Percentiles rank a stretch among this genome's conserved stretches.
These are phyloP conservation scores for Penicillium bialowiezense DNA, from an alignment of 495 filamentous ascomycete species.

Conservation along the genomic window DNA sequence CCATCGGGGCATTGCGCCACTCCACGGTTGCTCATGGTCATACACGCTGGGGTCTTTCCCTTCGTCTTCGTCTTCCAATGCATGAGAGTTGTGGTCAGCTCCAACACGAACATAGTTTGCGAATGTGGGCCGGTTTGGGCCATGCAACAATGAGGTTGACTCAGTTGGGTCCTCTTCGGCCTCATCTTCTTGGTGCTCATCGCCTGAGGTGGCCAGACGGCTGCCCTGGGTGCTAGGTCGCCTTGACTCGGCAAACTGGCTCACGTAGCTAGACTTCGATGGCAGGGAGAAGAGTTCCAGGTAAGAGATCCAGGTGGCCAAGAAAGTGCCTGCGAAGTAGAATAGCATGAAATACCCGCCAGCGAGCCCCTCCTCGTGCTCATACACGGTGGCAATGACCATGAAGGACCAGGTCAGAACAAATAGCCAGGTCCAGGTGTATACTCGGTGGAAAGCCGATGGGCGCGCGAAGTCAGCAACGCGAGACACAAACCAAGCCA, in stretches of 20 bases:
- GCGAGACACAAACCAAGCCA: conserved; percentile 81
- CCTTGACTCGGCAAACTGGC: conserved; percentile 29
- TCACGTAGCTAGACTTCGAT: conserved; percentile 62
- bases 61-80: conserved; percentile 32
- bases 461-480: conserved; percentile 81
- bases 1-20: conserved; percentile 71
- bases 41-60: conserved; percentile 53
- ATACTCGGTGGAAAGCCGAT: conserved; percentile 78
- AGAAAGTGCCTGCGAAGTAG: conserved; percentile 70
- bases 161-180: conserved; percentile 65
- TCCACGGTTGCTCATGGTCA: conserved; percentile 84
- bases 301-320: conserved; percentile 69
- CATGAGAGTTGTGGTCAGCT: conserved; percentile 28
- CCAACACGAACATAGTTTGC: conserved; percentile 58
- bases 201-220: conserved; percentile 29
- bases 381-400: conserved; percentile 68
- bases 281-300: conserved; percentile 78
- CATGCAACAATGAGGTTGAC: conserved; percentile 72
- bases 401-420: conserved; percentile 67
- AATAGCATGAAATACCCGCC: conserved; percentile 82
- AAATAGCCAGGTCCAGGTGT: conserved; percentile 82
- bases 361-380: conserved; percentile 67
- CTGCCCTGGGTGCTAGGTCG: conserved; percentile 43
- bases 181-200: conserved; percentile 39
- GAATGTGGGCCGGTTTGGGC: conserved; percentile 64